Evolutionary conservation across 805 yeast genomes (phyloP), one percentile per base, ranked within the genome.

Genomic region (Wilhelminamyces savonicus): DNA sequence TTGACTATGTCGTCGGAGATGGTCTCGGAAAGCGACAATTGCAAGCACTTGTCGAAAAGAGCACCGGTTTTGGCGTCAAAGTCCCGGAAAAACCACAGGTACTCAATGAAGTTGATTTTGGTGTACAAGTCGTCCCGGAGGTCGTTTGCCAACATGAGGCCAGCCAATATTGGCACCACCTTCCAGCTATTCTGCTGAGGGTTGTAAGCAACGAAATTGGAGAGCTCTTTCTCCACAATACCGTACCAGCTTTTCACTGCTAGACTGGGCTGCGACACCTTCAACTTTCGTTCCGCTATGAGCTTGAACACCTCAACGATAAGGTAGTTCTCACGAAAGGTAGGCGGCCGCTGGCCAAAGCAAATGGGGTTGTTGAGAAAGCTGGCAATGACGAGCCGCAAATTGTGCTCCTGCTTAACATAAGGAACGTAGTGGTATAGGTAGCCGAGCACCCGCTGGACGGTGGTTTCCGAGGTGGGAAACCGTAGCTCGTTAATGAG

Each of bases 341-440:
- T 27, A 2, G 53, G 48, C 3, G 32, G 30, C 2, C 28, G 14
- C 1, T 25, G 9, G 3, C 49, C 53, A 16, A 32, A 46, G 48
- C 65, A 50, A 1, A 48, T 34, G 0, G 74, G 71, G 27, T 63
- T 66, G 34, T 59, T 58, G 34, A 74, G 37, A 35, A 74, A 67
- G 25, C 62, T 55, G 19, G 64, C 54, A 10, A 74, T 50, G 13
- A 74, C 46, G 1, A 74, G 39, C 27, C 59, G 52, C 23, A 74
- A 50, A 44, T 74, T 74, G 32, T 56, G 57, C 37, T 62, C 67
- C 29, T 62, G 59, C 42, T 70, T 71, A 29, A 74, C 52, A 27
- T 48, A 66, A 1, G 79, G 78, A 30, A 71, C 47, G 41, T 73
- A 73, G 42, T 72, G 66, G 30, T 66, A 72, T 14, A 74, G 31